Base-by-base conservation (phyloP, 1,284 basidiomycete genomes). In the Singerocomus inundabilis region DNA sequence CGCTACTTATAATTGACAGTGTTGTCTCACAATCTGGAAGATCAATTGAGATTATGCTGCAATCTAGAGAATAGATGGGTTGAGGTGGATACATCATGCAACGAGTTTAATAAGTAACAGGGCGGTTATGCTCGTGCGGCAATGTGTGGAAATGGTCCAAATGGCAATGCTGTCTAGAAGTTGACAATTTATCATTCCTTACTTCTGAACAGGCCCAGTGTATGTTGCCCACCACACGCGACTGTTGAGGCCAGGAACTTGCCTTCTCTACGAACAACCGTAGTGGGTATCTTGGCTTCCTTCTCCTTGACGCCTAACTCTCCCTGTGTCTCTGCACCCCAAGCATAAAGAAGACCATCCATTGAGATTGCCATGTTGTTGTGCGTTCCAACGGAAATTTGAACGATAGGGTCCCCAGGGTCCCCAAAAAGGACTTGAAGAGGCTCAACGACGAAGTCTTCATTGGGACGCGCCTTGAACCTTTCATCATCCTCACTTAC, bases 321-420 rank as follows among this genome's bases (percentile, higher is more conserved):
- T 65, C 76, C 83, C 68, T 79, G 84, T 45, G 84, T 80, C 18
- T 91, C 91, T 56, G 88, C 82, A 41, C 93, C 93, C 93, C 93
- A 96, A 34, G 85, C 77, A 65, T 92, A 94, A 54, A 92, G 72
- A 26, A 88, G 85, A 11, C 93, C 93, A 37, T 79, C 84, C 48
- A 73, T 71, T 15, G 88, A 89, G 41, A 94, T 79, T 4, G 90
- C 93, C 53, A 94, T 78, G 59, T 88, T 93, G 68, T 91, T 90
- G 59, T 92, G 82, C 33, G 82, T 81, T 2, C 93, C 94, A 10
- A 80, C 83, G 3, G 87, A 81, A 57, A 97, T 79, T 47, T 84
- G 78, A 15, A 85, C 77, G 56, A 95, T 82, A 6, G 82, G 84
- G 63, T 93, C 90, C 38, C 77, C 71, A n/a, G 61, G 37, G 29